Evolutionary conservation across 139 green algal genomes (phyloP).

Genomic region (Chlorella sp.): DNA sequence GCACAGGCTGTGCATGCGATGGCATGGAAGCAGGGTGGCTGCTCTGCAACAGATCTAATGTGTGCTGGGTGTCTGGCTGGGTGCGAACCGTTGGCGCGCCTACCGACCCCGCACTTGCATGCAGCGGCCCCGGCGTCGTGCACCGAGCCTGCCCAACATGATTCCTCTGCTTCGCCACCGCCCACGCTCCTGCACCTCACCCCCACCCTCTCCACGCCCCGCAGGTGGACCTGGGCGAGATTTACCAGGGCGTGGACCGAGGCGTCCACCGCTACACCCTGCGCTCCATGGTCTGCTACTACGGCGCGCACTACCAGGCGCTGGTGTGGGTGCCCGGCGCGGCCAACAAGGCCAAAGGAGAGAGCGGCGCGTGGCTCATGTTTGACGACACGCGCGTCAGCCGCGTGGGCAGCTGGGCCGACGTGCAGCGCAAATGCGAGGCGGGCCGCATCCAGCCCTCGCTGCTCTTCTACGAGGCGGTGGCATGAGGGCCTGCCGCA

Average conservation of each 20-base stretch:
- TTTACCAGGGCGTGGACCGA: background rate
- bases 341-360: no score
- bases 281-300: constrained; percentile 87
- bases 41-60: no score
- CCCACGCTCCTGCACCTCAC: background rate
- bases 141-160: no score
- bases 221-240: constrained; percentile 16
- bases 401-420: constrained; percentile 61
- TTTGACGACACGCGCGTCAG: constrained; percentile 48
- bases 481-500: no score
- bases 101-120: no score
- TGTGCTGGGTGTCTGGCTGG: no score
- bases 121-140: no score
- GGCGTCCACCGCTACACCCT: constrained; percentile 61
- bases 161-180: no score
- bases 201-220: background rate
- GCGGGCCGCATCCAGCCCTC: constrained; percentile 71
- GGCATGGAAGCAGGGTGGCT: no score
- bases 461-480: constrained; percentile 32
- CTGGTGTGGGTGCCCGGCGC: constrained; percentile 65
- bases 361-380: constrained; percentile 70
- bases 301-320: constrained; percentile 88
- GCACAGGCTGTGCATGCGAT: no score
- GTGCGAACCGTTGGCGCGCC: no score
- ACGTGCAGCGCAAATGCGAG: constrained; percentile 68